Evolutionary conservation across 306 rosid species (phyloP), one percentile per base, ranked within the genome.

Genomic region (Pterocarpus santalinus): DNA sequence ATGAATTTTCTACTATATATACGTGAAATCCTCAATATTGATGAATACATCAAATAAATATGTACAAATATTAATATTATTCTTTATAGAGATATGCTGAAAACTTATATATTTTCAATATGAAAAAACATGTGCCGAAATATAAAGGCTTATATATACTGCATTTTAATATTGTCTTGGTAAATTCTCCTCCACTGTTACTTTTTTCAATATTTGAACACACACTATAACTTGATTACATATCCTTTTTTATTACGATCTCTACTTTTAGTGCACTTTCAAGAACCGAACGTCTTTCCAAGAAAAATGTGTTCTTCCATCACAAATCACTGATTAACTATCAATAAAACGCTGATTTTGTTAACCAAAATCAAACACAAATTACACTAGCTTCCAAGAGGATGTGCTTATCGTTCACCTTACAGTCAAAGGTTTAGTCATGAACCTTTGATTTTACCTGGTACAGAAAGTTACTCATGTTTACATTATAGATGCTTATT

Each of bases 251-350:
- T 68, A 35, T n/a, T 72, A 16, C 77, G 3, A 13, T 32, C 43
- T 62, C 78, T 16, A 49, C 38, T 80, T 55, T 17, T 47, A 52
- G n/a, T 62, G 7, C 22, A 8, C 16, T 22, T 22, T 22, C 28
- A 22, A 22, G 28, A n/a, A 55, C 11, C 53, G 8, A 35, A 51
- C 30, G 73, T 62, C 73, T 66, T 22, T 58, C 64, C 81, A 81
- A 68, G 57, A 78, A 60, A 69, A 38, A 44, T 77, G 63, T 83
- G 4, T 17, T 4, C 73, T 62, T 70, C 77, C 41, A 57, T 56
- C 53, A 4, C 81, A 82, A 85, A 77, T 84, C 83, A 41, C 47
- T 34, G 36, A 47, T 52, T 47, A 63, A 69, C 57, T 32, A 58
- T 11, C 9, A 33, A 47, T 64, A 35, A 73, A 73, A 67, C 43